phyloP scores from a whole-genome alignment of 2,329 filamentous ascomycete genomes.

The Cladosporium sp. region DNA sequence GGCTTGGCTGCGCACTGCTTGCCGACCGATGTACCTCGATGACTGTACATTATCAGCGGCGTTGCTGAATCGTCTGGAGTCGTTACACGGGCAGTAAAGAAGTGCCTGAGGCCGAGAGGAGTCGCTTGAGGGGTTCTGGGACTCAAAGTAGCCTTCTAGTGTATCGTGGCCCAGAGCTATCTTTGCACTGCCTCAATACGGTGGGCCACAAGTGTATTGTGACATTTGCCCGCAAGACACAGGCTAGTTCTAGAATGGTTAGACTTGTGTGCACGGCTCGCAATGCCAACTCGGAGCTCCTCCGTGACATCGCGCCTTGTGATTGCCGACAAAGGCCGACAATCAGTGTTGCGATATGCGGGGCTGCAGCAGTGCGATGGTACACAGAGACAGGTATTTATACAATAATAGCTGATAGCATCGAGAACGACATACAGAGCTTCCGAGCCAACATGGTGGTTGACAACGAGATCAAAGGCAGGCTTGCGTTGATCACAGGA shows the following conservation, averaged over 20 bases:
- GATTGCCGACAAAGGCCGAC: not conserved
- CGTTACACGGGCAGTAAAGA: slow-evolving; percentile 3
- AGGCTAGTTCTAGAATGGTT: not conserved
- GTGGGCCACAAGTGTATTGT: not conserved
- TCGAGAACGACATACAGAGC: not conserved
- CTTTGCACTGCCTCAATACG: slow-evolving; percentile 12
- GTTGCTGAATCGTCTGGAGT: not conserved
- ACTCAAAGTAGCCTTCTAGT: slow-evolving; percentile 2
- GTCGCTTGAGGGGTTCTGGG: slow-evolving; percentile 1
- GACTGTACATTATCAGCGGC: slow-evolving; percentile 8
- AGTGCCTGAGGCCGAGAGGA: slow-evolving; percentile 7
- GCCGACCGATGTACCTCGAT: slow-evolving; percentile 8
- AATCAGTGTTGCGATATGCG: not conserved
- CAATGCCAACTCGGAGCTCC: not conserved
- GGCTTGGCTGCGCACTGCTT: slow-evolving; percentile 6
- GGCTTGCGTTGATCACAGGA: slow-evolving; percentile 57
- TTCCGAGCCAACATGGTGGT: slow-evolving; percentile 14
- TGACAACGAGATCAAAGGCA: slow-evolving; percentile 44
- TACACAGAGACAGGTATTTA: not conserved
- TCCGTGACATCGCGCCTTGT: not conserved
- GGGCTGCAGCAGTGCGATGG: not conserved
- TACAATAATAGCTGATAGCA: not conserved
- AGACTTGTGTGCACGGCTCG: not conserved
- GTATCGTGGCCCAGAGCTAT: slow-evolving; percentile 1
- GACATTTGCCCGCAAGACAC: not conserved